Evolutionary conservation across 1,139 yeast genomes (phyloP), one percentile per base, ranked within the genome.

Genomic region (Hyphopichia fennica): DNA sequence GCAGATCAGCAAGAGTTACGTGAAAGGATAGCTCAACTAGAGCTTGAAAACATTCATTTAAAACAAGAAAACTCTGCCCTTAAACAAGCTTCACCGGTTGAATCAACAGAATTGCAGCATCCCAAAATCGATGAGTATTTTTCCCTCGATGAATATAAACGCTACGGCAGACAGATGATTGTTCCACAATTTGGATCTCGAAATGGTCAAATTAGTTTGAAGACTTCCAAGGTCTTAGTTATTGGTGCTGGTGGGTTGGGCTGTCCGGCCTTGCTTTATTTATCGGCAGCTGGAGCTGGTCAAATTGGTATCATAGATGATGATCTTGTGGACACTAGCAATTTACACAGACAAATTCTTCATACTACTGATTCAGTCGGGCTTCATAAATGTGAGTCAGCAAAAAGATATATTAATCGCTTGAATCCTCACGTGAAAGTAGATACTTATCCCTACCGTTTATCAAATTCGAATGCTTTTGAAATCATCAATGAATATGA

Each of bases 201-300:
- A 25, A 42, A 55, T 1, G 72, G 81, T 10, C 99, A 95, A 58
- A 46, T 74, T 4, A 67, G 63, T 37, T 65, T 95, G 39, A 83
- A 82, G 51, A 50, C 60, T 0, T 48, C 93, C 1, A 77, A 69
- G 37, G 77, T 90, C 0, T 64, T 93, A 27, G 93, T 95, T 0
- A 75, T 95, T 8, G 99, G 99, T 1, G 97, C 97, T 0, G 99
- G 99, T 11, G 99, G 99, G 0, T 72, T 95, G 10, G 99, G 99
- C 0, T 86, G 96, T 51, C 98, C 99, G 1, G 95, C 95, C 0
- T 63, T 93, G 39, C 75, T 87, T 32, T 95, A 95, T 57, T 66
- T 95, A 3, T 82, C 85, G 0, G 96, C 95, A 0, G 87, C 96
- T 0, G 99, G 99, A 2, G 68, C 93, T 3, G 98, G 98, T 1